phyloP scores from a whole-genome alignment of 2,329 filamentous ascomycete species.

The Alternaria panax region DNA sequence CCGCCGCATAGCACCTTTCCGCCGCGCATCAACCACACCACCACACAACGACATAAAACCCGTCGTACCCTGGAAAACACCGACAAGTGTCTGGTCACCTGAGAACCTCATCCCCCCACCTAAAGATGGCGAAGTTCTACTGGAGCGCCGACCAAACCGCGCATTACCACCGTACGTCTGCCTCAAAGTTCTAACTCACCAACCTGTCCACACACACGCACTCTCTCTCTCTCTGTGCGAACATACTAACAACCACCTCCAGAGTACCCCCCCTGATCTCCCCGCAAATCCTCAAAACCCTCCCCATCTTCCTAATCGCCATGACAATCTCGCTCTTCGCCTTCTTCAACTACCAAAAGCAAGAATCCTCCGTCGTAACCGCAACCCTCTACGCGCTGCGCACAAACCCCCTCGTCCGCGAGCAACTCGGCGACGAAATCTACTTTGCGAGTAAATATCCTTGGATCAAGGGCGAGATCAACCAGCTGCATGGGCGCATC shows the following conservation, averaged over 20 bases:
- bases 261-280: constrained; percentile 48
- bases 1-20: constrained; percentile 26
- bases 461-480: constrained; percentile 72
- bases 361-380: constrained; percentile 79
- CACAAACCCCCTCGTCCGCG: constrained; percentile 76
- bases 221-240: background rate
- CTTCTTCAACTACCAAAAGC: constrained; percentile 99
- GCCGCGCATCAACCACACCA: constrained; percentile 34
- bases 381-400: constrained; percentile 92
- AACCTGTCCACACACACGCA: background rate
- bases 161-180: constrained; percentile 44
- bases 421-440: constrained; percentile 76
- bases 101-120: constrained; percentile 47
- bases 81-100: constrained; percentile 49
- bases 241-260: background rate
- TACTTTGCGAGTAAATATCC: constrained; percentile 59
- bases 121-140: constrained; percentile 45
- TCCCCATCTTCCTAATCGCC: constrained; percentile 80
- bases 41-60: constrained; percentile 25
- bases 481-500: constrained; percentile 90
- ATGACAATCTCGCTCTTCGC: constrained; percentile 76
- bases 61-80: constrained; percentile 49
- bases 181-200: background rate
- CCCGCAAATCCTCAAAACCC: constrained; percentile 60
- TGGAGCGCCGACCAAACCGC: constrained; percentile 44